Base-by-base conservation (phyloP, 2,329 filamentous ascomycete genomes). In the Paecilomyces fulvus region DNA sequence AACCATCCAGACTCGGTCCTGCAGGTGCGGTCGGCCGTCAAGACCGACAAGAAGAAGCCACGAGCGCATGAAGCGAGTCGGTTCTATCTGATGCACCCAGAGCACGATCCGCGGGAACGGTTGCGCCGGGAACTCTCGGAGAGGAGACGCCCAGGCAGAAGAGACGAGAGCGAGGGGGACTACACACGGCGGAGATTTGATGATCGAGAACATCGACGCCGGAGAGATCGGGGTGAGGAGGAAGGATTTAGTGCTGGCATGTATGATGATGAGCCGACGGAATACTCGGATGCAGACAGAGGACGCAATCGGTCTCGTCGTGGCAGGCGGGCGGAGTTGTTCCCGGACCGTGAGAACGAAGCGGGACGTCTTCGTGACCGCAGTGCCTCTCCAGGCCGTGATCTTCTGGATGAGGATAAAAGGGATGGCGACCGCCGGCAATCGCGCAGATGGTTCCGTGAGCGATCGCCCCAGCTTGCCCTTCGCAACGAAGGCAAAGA, bases 31-130 rank as follows among this genome's bases (percentile, higher is more conserved):
- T 81, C 89, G 59, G 87, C 92, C 0, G 81, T 91, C 5, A 78
- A 80, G 25, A 80, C 83, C 21, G 94, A 99, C 74, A 87, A 81
- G 68, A 99, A 99, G 74, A 82, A 85, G 65, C 82, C 79, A 49
- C 87, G 89, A 46, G 92, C 94, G 1, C 83, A 90, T 10, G 82
- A 87, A 53, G 82, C 88, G 59, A 97, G 92, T 73, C 83, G 90
- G 11, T 97, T 95, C 76, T 99, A 99, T 70, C 83, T 96, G 33
- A 81, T 94, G 65, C 89, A 97, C 64, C 92, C 92, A 1, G 89
- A 96, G 64, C 85, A 91, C 68, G 92, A 96, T 65, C 90, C 88
- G 2, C 85, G 86, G 63, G 90, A 89, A 74, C 82, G 83, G 54
- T 77, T 85, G 60, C 81, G 85, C 58, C 79, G 78, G 57, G 78